phyloP scores from a whole-genome alignment of 192 early-diverging fungal species.

The Phlyctochytrium bullatum region DNA sequence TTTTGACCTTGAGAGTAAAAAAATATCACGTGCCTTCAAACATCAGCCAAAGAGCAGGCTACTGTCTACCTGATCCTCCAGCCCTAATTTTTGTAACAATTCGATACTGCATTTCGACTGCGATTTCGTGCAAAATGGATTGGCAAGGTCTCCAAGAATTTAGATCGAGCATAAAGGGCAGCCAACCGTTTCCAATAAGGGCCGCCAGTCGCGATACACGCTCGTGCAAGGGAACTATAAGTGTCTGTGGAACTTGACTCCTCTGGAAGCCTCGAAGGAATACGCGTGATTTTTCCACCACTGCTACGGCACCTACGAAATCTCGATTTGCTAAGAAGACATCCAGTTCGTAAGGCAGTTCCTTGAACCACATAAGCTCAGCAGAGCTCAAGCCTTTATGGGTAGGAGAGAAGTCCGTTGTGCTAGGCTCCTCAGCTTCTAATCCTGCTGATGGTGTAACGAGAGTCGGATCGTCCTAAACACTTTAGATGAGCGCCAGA shows the following conservation, averaged over 20 bases:
- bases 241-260: neutral
- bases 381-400: too few species aligned
- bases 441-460: too few species aligned
- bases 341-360: conserved; percentile 85
- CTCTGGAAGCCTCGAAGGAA: neutral
- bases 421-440: too few species aligned
- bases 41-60: neutral
- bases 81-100: conserved; percentile 73
- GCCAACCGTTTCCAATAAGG: neutral
- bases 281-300: conserved; percentile 62
- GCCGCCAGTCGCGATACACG: neutral
- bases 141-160: conserved; percentile 70
- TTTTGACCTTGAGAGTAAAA: conserved; percentile 70
- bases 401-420: too few species aligned
- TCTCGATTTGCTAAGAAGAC: conserved; percentile 90
- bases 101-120: conserved; percentile 78
- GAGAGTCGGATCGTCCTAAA: too few species aligned
- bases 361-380: conserved; percentile 53
- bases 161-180: conserved; percentile 17
- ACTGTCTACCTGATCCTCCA: conserved; percentile 59
- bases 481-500: too few species aligned
- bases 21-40: conserved; percentile 77
- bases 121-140: conserved; percentile 74
- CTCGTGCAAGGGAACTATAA: neutral
- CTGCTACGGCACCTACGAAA: conserved; percentile 75